A percentile compares a stretch with the other conserved stretches of the same genome.
These are phyloP conservation scores for Mucor velutinosus DNA, from an alignment of 371 early-diverging fungal genomes.

Conservation along the genomic window DNA sequence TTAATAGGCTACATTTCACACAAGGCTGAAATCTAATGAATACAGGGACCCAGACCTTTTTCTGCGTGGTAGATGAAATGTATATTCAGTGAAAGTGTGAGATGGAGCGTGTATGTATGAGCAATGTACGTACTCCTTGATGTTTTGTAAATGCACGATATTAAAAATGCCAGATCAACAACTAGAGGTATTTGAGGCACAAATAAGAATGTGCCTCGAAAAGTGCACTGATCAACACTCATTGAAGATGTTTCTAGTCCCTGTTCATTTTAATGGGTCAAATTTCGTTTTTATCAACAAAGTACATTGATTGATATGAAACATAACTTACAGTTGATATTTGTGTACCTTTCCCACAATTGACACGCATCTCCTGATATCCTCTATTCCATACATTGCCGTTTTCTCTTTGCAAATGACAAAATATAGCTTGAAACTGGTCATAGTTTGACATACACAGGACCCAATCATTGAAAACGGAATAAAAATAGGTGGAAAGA, in stretches of 20 bases:
- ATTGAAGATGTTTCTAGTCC: background rate
- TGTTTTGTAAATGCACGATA: background rate
- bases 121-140: background rate
- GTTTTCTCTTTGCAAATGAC: background rate
- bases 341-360: background rate
- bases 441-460: background rate
- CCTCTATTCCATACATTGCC: background rate
- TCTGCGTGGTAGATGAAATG: background rate
- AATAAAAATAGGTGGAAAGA: background rate
- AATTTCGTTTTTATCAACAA: slow-evolving; percentile 1
- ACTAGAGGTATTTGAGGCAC: background rate
- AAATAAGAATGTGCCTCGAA: background rate
- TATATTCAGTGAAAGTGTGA: background rate
- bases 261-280: background rate
- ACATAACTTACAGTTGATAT: background rate
- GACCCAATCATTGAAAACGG: background rate
- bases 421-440: background rate
- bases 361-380: background rate
- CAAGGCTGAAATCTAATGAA: background rate
- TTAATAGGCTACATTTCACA: slow-evolving; percentile 18
- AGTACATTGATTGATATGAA: background rate
- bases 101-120: no score
- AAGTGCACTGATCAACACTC: background rate
- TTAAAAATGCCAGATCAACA: background rate
- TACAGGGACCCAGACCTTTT: background rate